These are phyloP conservation scores for Kuraishia molischiana DNA, from an alignment of 805 yeast species.

Conservation along the genomic window DNA sequence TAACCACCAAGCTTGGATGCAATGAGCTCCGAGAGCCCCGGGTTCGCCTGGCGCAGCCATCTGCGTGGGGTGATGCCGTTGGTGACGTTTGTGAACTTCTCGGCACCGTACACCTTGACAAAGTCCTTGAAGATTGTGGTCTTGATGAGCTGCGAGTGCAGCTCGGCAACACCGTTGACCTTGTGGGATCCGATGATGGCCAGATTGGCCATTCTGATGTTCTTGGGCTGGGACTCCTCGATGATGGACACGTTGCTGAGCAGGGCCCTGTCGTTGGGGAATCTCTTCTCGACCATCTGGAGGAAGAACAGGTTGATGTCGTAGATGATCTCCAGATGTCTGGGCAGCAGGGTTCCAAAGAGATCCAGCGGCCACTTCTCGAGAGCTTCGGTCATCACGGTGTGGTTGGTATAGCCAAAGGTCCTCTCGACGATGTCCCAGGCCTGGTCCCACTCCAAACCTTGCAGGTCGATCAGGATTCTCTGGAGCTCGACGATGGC, in stretches of 20 bases:
- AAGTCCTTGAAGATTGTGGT: slow-evolving; percentile 88
- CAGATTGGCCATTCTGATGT: slow-evolving; percentile 84
- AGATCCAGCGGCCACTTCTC: slow-evolving; percentile 93
- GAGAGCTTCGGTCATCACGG: slow-evolving; percentile 90
- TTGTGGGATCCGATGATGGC: slow-evolving; percentile 90
- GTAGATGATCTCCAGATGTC: slow-evolving; percentile 86
- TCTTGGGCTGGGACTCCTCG: slow-evolving; percentile 74
- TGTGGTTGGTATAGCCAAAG: slow-evolving; percentile 90
- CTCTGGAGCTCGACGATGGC: slow-evolving; percentile 88
- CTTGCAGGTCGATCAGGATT: slow-evolving; percentile 75
- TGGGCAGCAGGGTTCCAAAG: slow-evolving; percentile 70
- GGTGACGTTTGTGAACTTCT: slow-evolving; percentile 84
- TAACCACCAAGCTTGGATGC: slow-evolving; percentile 62
- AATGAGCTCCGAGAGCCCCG: slow-evolving; percentile 65
- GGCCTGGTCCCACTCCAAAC: slow-evolving; percentile 72
- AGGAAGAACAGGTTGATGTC: slow-evolving; percentile 76
- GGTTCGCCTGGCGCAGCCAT: slow-evolving; percentile 93
- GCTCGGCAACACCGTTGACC: slow-evolving; percentile 93
- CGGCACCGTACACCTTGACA: slow-evolving; percentile 70
- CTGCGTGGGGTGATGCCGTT: slow-evolving; percentile 95
- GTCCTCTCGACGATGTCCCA: slow-evolving; percentile 77
- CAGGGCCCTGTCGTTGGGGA: slow-evolving; percentile 66
- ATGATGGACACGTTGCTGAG: slow-evolving; percentile 69
- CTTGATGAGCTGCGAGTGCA: slow-evolving; percentile 84
- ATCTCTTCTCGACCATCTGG: slow-evolving; percentile 61